Base-by-base conservation (phyloP, 768 basidiomycete species). In the Naganishia randhawae region DNA sequence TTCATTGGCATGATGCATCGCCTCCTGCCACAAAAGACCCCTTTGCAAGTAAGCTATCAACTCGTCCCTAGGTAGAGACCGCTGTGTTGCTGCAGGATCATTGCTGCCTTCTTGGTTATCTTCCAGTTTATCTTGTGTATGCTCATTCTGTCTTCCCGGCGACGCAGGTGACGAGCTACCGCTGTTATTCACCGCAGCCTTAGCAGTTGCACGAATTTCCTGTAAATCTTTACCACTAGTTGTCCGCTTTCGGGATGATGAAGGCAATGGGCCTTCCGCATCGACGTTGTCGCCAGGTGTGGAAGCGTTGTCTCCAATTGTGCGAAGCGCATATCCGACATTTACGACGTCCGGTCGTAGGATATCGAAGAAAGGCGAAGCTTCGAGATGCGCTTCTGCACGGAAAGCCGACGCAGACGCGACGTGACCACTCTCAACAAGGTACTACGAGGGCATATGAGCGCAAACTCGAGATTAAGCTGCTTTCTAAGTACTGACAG, bases 1-100 rank as follows among this genome's bases (percentile, higher is more conserved):
- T 10, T 71, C 62, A 19, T 69, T 55, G 6, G 76, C 71, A 57
- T 79, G 78, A 52, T 75, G 55, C 48, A 75, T 73, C 2, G 76
- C 71, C 65, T 77, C 75, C 50, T 77, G 73, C 73, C 73, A 78
- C 54, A 77, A 65, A 25, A 79, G 53, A 14, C 71, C 74, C 64
- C 76, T 79, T 72, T 76, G 76, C 39, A 79, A 52, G 55, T 73
- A 73, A 65, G 69, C 68, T 13, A 79, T 69, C 50, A 79, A 64
- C 63, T 77, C 75, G 14, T 77, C 78, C 52, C 78, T 66, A 22
- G 73, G 70, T 19, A 79, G 71, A 65, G 63, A 66, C 9, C 74
- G 71, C 19, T 72, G 71, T 2, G 67, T 35, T 25, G 63, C 66
- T 11, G 74, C 77, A 50, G 75, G 75, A 37, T 64, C 70, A 19